Conservation (phyloP, 176 grass and related monocot species). For the barley (Hordeum vulgare) region DNA sequence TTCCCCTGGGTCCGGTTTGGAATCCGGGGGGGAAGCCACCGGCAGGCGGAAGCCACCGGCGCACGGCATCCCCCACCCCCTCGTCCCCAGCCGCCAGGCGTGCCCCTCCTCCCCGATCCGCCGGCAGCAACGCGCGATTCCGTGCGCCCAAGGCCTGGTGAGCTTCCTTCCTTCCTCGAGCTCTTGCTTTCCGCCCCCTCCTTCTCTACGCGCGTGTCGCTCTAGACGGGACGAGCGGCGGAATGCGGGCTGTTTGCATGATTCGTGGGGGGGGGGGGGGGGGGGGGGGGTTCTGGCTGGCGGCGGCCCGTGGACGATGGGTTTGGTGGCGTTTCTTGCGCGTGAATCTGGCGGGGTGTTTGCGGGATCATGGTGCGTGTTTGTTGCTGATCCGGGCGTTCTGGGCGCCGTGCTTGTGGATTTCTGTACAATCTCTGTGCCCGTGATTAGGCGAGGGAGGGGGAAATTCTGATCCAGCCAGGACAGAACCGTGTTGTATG, state of each 20-base stretch:
- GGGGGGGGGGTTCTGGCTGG: too few relatives aligned
- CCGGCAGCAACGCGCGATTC: not conserved
- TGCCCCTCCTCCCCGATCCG: not conserved
- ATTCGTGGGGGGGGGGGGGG: not conserved
- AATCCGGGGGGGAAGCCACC: conserved; percentile 10
- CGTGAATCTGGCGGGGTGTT: not conserved
- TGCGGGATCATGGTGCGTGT: not conserved
- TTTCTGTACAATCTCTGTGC: not conserved
- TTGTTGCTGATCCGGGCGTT: not conserved
- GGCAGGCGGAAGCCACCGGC: not conserved
- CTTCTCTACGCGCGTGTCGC: not conserved
- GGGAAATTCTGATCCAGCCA: not conserved
- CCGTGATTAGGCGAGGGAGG: not conserved
- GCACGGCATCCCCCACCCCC: not conserved
- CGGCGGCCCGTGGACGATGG: not conserved
- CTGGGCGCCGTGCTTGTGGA: not conserved
- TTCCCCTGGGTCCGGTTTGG: conserved; percentile 15
- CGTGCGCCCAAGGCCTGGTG: not conserved
- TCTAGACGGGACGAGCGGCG: not conserved
- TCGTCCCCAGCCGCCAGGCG: not conserved
- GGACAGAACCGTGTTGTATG: too few relatives aligned
- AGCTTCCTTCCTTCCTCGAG: not conserved
- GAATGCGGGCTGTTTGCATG: conserved; percentile 14
- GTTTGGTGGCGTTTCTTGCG: not conserved
- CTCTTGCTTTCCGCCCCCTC: not conserved